Evolutionary conservation across 208 protist genomes (phyloP).

Genomic region (Phytomonas sp.): DNA sequence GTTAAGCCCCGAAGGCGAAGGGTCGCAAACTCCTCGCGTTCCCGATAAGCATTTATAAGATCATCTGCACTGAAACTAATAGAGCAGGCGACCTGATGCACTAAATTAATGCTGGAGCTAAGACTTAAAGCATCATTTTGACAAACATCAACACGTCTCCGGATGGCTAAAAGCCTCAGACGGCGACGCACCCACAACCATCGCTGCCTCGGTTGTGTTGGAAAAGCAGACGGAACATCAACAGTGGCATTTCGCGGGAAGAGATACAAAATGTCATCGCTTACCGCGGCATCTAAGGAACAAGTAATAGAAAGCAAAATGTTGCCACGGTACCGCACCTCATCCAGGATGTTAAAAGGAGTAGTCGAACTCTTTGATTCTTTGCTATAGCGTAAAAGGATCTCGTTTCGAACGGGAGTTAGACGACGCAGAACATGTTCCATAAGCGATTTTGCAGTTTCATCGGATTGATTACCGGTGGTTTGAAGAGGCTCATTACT

Average conservation of each 20-base stretch:
- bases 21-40: constrained; percentile 25
- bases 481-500: constrained; percentile 1
- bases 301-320: background rate
- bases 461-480: background rate
- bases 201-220: background rate
- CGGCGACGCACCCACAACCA: background rate
- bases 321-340: background rate
- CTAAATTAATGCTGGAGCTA: background rate
- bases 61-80: constrained; percentile 9
- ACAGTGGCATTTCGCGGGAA: background rate
- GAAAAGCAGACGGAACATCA: background rate
- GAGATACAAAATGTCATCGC: background rate
- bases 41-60: constrained; percentile 19
- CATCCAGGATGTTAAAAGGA: background rate
- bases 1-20: constrained; percentile 28
- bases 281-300: background rate
- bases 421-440: background rate
- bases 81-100: constrained; percentile 15
- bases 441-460: background rate
- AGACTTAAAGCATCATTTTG: background rate
- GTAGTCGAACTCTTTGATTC: background rate
- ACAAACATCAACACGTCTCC: background rate
- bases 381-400: background rate
- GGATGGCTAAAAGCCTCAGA: background rate
- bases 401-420: constrained; percentile 5